These are phyloP conservation scores for Akanthomyces dipterigenus DNA, from an alignment of 2,329 filamentous ascomycete species.

Conservation along the genomic window DNA sequence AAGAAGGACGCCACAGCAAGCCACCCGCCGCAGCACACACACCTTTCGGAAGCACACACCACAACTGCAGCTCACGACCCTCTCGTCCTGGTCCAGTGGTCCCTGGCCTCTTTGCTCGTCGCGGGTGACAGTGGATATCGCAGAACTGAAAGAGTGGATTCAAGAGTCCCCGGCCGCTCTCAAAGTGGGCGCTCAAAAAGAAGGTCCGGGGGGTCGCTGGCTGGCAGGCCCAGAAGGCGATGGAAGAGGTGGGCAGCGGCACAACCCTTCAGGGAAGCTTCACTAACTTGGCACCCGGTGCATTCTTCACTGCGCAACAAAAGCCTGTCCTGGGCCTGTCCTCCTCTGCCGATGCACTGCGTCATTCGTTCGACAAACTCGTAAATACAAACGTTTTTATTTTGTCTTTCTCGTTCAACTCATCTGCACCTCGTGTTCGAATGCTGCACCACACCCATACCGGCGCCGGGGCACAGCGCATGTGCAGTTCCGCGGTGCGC, in stretches of 20 bases:
- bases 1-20: not conserved
- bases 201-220: not conserved
- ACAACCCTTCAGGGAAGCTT: not conserved
- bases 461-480: not conserved
- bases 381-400: too few species aligned
- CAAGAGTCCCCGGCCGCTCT: too few species aligned
- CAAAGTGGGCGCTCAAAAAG: too few species aligned
- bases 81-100: not conserved
- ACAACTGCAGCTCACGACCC: not conserved
- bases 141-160: not conserved
- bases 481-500: not conserved
- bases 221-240: not conserved
- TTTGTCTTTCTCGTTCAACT: too few species aligned
- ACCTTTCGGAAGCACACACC: not conserved
- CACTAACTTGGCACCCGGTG: too few species aligned
- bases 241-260: not conserved
- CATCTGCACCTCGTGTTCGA: too few species aligned
- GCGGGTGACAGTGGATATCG: not conserved
- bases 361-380: too few species aligned
- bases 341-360: too few species aligned
- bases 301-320: too few species aligned
- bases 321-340: too few species aligned
- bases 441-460: not conserved
- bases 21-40: not conserved
- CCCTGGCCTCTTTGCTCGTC: not conserved